Evolutionary conservation across 495 filamentous ascomycete species (phyloP).

Genomic region (Neurospora sp.): DNA sequence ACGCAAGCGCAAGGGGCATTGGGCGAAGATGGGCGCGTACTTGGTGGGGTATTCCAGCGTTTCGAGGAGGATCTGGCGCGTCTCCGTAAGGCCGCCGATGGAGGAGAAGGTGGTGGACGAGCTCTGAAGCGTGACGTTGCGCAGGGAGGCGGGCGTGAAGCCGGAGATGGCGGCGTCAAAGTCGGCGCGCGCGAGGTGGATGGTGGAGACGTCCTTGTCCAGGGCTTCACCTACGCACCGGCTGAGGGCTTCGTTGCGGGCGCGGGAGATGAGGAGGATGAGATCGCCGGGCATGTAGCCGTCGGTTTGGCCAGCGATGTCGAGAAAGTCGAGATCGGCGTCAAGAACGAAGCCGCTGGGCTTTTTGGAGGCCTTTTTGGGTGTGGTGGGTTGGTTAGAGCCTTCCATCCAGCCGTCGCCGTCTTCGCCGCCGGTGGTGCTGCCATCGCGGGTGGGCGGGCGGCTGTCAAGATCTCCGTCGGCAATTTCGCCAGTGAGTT

Average conservation of each 20-base stretch:
- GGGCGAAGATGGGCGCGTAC: conserved; percentile 94
- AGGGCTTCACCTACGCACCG: conserved; percentile 46
- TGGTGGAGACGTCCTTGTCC: conserved; percentile 19
- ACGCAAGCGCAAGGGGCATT: conserved; percentile 84
- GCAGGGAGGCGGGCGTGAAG: conserved; percentile 88
- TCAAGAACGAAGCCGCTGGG: conserved; percentile 58
- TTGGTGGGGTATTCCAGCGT: conserved; percentile 95
- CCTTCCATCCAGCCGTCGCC: conserved; percentile 66
- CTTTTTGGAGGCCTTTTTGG: conserved; percentile 13
- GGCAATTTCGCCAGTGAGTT: conserved; percentile 8
- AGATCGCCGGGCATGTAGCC: conserved; percentile 97
- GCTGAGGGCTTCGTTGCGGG: conserved; percentile 84
- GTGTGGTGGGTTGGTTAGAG: conserved; percentile 18
- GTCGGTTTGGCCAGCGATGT: conserved; percentile 85
- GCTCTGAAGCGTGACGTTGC: conserved; percentile 78
- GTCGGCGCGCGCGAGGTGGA: conserved; percentile 58
- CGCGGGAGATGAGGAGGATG: conserved; percentile 72
- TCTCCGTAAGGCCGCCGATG: conserved; percentile 80
- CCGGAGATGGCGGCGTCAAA: conserved; percentile 77
- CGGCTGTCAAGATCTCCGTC: conserved; percentile 36
- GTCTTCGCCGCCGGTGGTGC: conserved; percentile 34
- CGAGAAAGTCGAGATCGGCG: conserved; percentile 76
- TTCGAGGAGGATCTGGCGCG: conserved; percentile 78
- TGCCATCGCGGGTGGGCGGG: conserved; percentile 42
- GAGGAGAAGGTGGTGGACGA: conserved; percentile 79